Conservation (phyloP, 1,284 basidiomycete species). For the Dichomitus squalens region DNA sequence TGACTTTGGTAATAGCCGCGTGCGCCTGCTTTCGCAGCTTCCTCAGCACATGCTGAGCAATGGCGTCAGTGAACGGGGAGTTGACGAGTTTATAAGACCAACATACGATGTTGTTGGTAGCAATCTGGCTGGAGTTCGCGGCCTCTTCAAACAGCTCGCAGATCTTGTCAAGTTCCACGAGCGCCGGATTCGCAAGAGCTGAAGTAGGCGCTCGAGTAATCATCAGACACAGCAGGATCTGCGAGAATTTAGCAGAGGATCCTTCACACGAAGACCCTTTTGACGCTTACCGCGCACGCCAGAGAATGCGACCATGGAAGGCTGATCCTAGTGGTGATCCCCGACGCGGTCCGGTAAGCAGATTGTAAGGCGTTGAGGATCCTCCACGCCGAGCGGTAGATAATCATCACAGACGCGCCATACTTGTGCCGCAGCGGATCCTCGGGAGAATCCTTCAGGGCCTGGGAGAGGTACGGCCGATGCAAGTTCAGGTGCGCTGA, state of each 20-base stretch:
- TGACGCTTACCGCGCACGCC: constrained; percentile 57
- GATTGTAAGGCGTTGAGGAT: constrained; percentile 51
- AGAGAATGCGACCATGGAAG: constrained; percentile 64
- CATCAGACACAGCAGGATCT: constrained; percentile 73
- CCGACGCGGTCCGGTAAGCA: constrained; percentile 43
- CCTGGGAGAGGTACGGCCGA: constrained; percentile 67
- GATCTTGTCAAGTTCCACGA: constrained; percentile 58
- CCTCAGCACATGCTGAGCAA: constrained; percentile 48
- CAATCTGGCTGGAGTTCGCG: constrained; percentile 46
- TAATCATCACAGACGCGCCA: constrained; percentile 66
- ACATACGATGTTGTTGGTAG: constrained; percentile 52
- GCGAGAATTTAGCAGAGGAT: neutral
- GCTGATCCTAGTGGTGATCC: constrained; percentile 46
- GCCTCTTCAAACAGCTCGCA: constrained; percentile 54
- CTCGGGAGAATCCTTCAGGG: constrained; percentile 56
- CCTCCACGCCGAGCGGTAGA: constrained; percentile 72
- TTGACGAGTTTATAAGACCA: neutral
- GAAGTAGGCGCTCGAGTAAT: constrained; percentile 59
- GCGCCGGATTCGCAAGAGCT: constrained; percentile 52
- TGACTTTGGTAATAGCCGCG: constrained; percentile 44
- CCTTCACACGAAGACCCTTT: neutral
- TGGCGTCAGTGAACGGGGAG: neutral
- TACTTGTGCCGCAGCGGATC: constrained; percentile 64
- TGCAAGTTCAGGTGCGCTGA: constrained; percentile 69
- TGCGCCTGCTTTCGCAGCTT: constrained; percentile 55